Conservation (phyloP, 225 moss, liverwort and hornwort genomes). For the Bryum argenteum region DNA sequence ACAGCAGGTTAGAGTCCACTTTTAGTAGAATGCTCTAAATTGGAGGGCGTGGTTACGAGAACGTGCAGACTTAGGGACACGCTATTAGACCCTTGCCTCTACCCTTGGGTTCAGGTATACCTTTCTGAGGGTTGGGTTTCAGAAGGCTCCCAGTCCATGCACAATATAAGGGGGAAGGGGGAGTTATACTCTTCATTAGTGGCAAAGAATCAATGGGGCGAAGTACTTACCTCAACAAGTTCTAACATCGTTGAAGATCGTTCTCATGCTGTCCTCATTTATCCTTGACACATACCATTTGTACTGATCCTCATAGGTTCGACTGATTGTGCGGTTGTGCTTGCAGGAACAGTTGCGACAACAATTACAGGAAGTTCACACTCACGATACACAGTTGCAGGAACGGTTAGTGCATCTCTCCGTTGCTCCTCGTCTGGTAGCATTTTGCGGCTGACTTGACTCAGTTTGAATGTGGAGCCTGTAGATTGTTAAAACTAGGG, state of each 20-base stretch:
- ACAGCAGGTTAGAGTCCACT: not conserved
- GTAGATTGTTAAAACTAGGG: not conserved
- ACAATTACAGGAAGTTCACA: constrained; percentile 80
- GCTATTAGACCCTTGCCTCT: not conserved
- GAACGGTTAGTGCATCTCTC: constrained; percentile 51
- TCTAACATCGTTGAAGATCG: not conserved
- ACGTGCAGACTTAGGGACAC: not conserved
- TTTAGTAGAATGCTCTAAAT: not conserved
- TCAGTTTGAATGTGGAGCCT: constrained; percentile 16
- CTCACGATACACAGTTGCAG: constrained; percentile 76
- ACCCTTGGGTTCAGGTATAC: not conserved
- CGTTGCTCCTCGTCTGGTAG: constrained; percentile 1
- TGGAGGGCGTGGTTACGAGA: not conserved
- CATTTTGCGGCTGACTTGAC: constrained; percentile 9
- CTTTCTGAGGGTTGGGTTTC: not conserved
- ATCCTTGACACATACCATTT: not conserved
- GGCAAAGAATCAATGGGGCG: not conserved
- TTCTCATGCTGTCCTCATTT: not conserved
- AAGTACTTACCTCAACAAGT: not conserved
- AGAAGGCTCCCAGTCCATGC: not conserved
- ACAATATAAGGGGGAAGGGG: not conserved
- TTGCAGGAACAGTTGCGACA: constrained; percentile 81
- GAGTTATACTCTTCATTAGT: not conserved
- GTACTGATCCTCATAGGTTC: not conserved
- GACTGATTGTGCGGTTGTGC: constrained; percentile 16